Base-by-base conservation (phyloP, 2,329 filamentous ascomycete species). In the Aspergillus ustus region DNA sequence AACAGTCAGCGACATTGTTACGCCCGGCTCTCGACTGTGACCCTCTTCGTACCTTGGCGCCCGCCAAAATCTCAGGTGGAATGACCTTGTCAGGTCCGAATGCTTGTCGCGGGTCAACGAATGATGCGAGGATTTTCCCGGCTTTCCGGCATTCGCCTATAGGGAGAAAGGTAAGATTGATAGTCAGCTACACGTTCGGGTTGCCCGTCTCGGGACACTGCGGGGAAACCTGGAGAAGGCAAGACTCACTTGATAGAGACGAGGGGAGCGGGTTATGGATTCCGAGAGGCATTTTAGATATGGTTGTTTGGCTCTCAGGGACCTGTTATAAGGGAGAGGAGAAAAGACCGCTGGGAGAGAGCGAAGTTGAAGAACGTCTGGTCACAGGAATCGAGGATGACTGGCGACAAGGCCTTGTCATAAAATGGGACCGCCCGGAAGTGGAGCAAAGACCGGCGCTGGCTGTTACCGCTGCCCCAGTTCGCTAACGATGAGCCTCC, bases 81-180 rank as follows among this genome's bases (percentile, higher is more conserved):
- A 99, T 99, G 75, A 99, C 89, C 79, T 98, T 98, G 79, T 98
- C 95, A 59, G 95, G 94, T 6, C 94, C 93, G 77, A 98, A 97
- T 20, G 94, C 82, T 82, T 98, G 94, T 74, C 89, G 87, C 20
- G 95, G 95, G 75, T 98, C 95, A 75, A 98, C 87, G 77, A 99
- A 99, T 13, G 93, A 96, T 50, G 91, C 87, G 69, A 99, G 86
- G 73, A 98, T 98, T 84, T 96, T 97, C 75, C 91, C 91, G 75
- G 93, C 95, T 81, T 99, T 99, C 79, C 91, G 95, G 82, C 95
- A 98, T 82, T 99, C 95, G 82, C 92, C 94, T 97, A 78, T 69
- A 61, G 52, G 69, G 61, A 53, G 61, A 59, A 67, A 54, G 22
- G 37, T 44, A 31, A 60, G 55, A 71, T 75, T 63, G 76, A 78